Evolutionary conservation across 1,139 yeast species (phyloP).

Genomic region (Petasospora fabianii): DNA sequence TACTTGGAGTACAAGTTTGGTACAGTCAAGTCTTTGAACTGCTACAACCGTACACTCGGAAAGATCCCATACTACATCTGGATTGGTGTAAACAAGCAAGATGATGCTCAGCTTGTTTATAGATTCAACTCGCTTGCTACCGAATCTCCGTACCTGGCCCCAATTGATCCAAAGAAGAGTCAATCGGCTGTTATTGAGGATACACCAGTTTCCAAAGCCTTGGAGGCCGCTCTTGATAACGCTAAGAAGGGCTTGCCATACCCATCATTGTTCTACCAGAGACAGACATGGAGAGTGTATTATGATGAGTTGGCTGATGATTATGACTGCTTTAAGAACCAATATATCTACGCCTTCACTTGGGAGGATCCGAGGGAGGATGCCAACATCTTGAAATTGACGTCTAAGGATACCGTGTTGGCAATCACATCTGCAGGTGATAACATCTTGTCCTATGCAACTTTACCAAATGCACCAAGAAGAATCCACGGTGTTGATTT

Average conservation of each 20-base stretch:
- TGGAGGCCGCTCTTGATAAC: conserved; percentile 68
- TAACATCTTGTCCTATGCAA: conserved; percentile 69
- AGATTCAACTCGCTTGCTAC: conserved; percentile 72
- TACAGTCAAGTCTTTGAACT: conserved; percentile 68
- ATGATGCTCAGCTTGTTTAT: conserved; percentile 56
- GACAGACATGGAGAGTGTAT: conserved; percentile 73
- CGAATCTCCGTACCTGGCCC: conserved; percentile 77
- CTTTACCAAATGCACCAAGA: conserved; percentile 64
- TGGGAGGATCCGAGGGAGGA: conserved; percentile 93
- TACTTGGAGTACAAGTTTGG: conserved; percentile 80
- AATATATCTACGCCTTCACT: conserved; percentile 80
- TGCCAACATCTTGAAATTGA: conserved; percentile 57
- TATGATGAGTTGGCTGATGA: conserved; percentile 68
- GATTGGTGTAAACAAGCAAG: conserved; percentile 73
- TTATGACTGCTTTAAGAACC: conserved; percentile 69
- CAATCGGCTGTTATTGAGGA: conserved; percentile 25
- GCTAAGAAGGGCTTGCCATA: conserved; percentile 65
- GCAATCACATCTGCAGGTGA: conserved; percentile 89
- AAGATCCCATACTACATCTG: conserved; percentile 78
- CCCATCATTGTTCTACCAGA: conserved; percentile 76
- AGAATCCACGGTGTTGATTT: conserved; percentile 82
- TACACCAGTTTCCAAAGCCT: conserved; percentile 55
- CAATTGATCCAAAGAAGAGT: conserved; percentile 33
- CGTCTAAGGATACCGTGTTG: conserved; percentile 63
- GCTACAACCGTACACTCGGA: conserved; percentile 61